These are phyloP conservation scores for Tricholoma matsutake DNA, from an alignment of 768 basidiomycete species.

Conservation along the genomic window DNA sequence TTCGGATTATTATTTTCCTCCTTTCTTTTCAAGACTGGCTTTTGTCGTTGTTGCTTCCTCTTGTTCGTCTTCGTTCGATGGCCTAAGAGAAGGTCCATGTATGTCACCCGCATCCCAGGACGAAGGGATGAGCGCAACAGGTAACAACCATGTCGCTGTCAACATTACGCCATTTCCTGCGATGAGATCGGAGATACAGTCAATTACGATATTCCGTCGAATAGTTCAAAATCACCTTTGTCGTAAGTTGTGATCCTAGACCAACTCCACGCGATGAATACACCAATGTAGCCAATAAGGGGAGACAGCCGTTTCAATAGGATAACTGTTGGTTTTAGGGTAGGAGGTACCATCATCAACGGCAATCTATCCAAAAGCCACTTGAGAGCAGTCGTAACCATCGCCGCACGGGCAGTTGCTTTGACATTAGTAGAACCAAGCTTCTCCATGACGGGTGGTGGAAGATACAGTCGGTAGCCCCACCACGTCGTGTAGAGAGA, in stretches of 20 bases:
- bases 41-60: neutral
- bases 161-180: constrained; percentile 76
- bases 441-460: constrained; percentile 66
- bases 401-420: constrained; percentile 69
- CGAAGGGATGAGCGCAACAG: constrained; percentile 71
- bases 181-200: neutral
- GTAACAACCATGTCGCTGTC: constrained; percentile 80
- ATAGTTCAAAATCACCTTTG: constrained; percentile 43
- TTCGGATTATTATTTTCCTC: neutral
- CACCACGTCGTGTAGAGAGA: constrained; percentile 78
- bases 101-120: constrained; percentile 61
- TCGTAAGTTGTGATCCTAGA: constrained; percentile 61
- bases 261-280: constrained; percentile 82
- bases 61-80: neutral
- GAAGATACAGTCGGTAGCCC: constrained; percentile 77
- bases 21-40: neutral
- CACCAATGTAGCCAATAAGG: constrained; percentile 67
- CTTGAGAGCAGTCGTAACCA: constrained; percentile 71
- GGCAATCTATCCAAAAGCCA: constrained; percentile 72
- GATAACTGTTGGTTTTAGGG: constrained; percentile 52
- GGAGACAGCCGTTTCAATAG: constrained; percentile 64
- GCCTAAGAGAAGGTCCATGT: constrained; percentile 25
- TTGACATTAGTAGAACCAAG: constrained; percentile 63
- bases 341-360: constrained; percentile 52
- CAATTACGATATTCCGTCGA: neutral